A percentile compares a stretch with the other conserved stretches of the same genome.
Conservation (phyloP, 2,329 filamentous ascomycete species). For the Botryotinia convoluta region DNA sequence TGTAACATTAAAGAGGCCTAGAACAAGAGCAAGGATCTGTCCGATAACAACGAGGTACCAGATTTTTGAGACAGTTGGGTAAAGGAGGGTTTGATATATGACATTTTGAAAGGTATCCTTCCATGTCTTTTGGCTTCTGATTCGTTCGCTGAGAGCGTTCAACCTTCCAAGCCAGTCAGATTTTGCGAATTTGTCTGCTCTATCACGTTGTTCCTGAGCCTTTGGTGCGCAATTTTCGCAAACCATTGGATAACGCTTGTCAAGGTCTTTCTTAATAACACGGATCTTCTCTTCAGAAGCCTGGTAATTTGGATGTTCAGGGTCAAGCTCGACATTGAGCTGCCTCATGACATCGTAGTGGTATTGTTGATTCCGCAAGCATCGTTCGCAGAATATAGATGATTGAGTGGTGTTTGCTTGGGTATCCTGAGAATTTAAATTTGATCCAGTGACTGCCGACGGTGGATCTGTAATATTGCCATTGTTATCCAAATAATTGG, state of each 20-base stretch:
- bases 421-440: slow-evolving; percentile 47
- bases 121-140: slow-evolving; percentile 17
- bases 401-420: slow-evolving; percentile 38
- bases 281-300: slow-evolving; percentile 66
- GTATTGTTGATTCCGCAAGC: slow-evolving; percentile 84
- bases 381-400: slow-evolving; percentile 67
- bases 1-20: slow-evolving; percentile 20
- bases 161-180: slow-evolving; percentile 41
- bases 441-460: slow-evolving; percentile 53
- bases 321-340: slow-evolving; percentile 69
- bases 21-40: slow-evolving; percentile 34
- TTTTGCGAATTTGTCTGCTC: slow-evolving; percentile 70
- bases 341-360: slow-evolving; percentile 73
- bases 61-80: slow-evolving; percentile 25
- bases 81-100: slow-evolving; percentile 20
- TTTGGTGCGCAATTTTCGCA: slow-evolving; percentile 76
- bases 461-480: slow-evolving; percentile 90
- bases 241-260: slow-evolving; percentile 83
- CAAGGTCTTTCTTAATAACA: slow-evolving; percentile 67
- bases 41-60: slow-evolving; percentile 33
- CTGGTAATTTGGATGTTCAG: slow-evolving; percentile 63
- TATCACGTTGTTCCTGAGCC: slow-evolving; percentile 66
- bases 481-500: slow-evolving; percentile 87
- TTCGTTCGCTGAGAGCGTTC: slow-evolving; percentile 47
- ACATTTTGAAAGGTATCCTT: slow-evolving; percentile 15